phyloP scores from a whole-genome alignment of 805 yeast genomes.

The Wickerhamomyces alni region DNA sequence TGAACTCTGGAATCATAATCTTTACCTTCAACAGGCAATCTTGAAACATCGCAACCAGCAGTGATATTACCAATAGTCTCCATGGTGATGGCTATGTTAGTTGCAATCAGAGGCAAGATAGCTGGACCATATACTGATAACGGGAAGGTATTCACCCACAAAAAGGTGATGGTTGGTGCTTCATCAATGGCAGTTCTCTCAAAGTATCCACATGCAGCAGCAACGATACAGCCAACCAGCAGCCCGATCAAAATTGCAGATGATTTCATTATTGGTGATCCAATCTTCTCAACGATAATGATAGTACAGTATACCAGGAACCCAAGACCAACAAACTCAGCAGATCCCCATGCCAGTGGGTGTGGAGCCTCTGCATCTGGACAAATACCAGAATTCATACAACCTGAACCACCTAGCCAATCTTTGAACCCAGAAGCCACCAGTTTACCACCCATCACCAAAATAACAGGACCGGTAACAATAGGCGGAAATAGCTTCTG shows the following conservation, averaged over 20 bases:
- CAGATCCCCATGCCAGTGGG: constrained; percentile 74
- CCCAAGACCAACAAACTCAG: constrained; percentile 81
- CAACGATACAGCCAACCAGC: constrained; percentile 84
- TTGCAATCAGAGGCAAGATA: constrained; percentile 79
- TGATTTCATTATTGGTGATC: constrained; percentile 91
- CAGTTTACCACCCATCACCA: constrained; percentile 71
- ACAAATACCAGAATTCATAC: constrained; percentile 37
- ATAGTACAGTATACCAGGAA: constrained; percentile 74
- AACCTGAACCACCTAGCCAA: constrained; percentile 85
- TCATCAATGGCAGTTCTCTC: constrained; percentile 45
- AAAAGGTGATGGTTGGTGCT: constrained; percentile 79
- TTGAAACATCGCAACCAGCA: constrained; percentile 88
- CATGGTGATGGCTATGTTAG: constrained; percentile 78
- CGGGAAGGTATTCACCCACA: constrained; percentile 85
- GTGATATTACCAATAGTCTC: constrained; percentile 94
- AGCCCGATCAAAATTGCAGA: constrained; percentile 88
- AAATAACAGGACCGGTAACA: constrained; percentile 90
- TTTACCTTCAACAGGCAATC: constrained; percentile 78
- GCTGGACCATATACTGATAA: constrained; percentile 76
- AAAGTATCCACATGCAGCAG: constrained; percentile 86
- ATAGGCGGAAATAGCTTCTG: constrained; percentile 80
- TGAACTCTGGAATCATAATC: constrained; percentile 80
- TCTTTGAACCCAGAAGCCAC: constrained; percentile 70
- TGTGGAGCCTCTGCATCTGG: constrained; percentile 48
- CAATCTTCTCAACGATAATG: constrained; percentile 75